Percentiles rank a stretch among this genome's conserved stretches.
Conservation (phyloP, 176 grass and related monocot species). For the Phoenix roebelenii region DNA sequence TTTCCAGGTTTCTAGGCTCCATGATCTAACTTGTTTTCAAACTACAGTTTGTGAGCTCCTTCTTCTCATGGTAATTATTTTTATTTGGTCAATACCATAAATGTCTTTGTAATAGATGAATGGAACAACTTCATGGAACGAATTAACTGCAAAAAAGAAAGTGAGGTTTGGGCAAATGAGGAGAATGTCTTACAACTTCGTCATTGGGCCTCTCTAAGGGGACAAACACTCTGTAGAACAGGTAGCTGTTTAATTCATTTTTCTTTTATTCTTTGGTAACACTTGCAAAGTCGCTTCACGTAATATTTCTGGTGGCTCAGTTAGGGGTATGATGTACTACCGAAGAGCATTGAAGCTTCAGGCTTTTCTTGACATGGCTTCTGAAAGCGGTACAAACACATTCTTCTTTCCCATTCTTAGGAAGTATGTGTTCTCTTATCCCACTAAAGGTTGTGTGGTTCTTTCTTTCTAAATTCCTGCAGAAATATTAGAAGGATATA, state of each 20-base stretch:
- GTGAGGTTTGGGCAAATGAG: conserved; percentile 92
- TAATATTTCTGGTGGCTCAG: conserved; percentile 31
- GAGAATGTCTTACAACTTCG: conserved; percentile 89
- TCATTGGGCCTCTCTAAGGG: conserved; percentile 88
- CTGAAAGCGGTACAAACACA: conserved; percentile 51
- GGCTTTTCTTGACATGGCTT: conserved; percentile 97
- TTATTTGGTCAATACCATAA: too few relatives aligned
- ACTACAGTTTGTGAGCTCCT: neutral
- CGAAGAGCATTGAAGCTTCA: conserved; percentile 90
- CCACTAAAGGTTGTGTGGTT: neutral
- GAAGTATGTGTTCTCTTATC: conserved; percentile 5
- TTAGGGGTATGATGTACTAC: conserved; percentile 98
- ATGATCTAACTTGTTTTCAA: neutral
- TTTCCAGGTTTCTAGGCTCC: conserved; percentile 58
- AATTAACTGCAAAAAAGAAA: conserved; percentile 78
- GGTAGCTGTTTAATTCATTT: conserved; percentile 20
- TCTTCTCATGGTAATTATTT: too few relatives aligned
- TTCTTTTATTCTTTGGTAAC: neutral
- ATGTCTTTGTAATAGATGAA: conserved; percentile 49
- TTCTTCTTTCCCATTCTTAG: too few relatives aligned
- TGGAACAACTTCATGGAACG: conserved; percentile 98
- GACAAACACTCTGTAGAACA: conserved; percentile 92
- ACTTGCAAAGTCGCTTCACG: neutral
- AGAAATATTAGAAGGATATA: conserved; percentile 94
- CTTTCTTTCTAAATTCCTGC: conserved; percentile 17